Percentiles rank a stretch among this genome's conserved stretches.
Conservation (phyloP, 768 basidiomycete species). For the Ephemerocybe angulata region DNA sequence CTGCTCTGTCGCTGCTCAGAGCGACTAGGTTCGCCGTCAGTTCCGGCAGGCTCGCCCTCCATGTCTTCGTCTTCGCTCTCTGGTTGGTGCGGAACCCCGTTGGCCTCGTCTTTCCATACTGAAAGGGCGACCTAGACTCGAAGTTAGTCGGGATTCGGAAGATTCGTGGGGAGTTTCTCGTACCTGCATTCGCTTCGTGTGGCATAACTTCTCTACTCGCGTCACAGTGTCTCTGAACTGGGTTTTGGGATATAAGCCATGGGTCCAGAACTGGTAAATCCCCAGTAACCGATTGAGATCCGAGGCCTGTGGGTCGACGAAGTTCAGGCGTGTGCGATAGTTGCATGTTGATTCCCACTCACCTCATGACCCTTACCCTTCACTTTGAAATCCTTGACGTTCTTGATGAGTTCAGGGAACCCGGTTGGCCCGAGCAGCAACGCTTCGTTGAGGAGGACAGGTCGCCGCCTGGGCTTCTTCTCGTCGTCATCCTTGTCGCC, state of each 20-base stretch:
- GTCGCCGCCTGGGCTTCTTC: slow-evolving; percentile 46
- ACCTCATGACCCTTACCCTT: slow-evolving; percentile 95
- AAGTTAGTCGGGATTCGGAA: neutral
- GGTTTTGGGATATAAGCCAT: slow-evolving; percentile 85
- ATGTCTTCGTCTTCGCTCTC: slow-evolving; percentile 17
- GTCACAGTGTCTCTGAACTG: slow-evolving; percentile 84
- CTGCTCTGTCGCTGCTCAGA: neutral
- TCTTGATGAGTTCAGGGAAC: slow-evolving; percentile 74
- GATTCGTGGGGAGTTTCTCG: slow-evolving; percentile 19
- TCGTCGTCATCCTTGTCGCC: slow-evolving; percentile 27
- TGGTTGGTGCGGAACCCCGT: slow-evolving; percentile 25
- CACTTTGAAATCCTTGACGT: slow-evolving; percentile 72
- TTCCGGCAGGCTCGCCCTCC: slow-evolving; percentile 12
- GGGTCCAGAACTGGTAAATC: slow-evolving; percentile 93
- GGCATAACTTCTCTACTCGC: slow-evolving; percentile 85
- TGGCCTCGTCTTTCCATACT: slow-evolving; percentile 75
- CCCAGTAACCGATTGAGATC: slow-evolving; percentile 80
- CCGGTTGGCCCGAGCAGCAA: slow-evolving; percentile 71
- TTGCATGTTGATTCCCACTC: slow-evolving; percentile 13
- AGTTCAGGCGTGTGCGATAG: neutral
- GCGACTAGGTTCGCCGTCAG: slow-evolving; percentile 2
- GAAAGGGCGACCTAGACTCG: slow-evolving; percentile 56
- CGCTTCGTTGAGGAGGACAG: slow-evolving; percentile 68
- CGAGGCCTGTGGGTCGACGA: slow-evolving; percentile 45
- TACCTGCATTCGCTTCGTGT: slow-evolving; percentile 83